These are phyloP conservation scores for Lasiosphaeris hirsuta DNA, from an alignment of 495 filamentous ascomycete species.

Conservation along the genomic window DNA sequence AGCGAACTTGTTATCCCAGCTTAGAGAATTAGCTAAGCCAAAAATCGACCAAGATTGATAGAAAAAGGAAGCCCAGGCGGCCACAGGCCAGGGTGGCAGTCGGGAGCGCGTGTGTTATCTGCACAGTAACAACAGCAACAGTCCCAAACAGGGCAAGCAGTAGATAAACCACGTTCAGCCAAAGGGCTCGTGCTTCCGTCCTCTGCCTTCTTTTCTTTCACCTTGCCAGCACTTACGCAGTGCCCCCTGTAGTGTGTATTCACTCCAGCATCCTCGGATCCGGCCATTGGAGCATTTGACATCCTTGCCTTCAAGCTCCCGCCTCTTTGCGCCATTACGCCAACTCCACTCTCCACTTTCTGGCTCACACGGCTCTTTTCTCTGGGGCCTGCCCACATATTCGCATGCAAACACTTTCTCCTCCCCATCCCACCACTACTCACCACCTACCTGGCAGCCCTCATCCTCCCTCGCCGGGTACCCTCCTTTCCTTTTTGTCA, in stretches of 20 bases:
- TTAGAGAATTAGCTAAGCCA: too few relatives aligned
- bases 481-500: constrained; percentile 1
- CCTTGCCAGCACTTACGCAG: background rate
- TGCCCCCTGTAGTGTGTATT: too few relatives aligned
- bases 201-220: background rate
- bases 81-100: constrained; percentile 1
- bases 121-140: too few relatives aligned
- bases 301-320: too few relatives aligned
- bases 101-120: too few relatives aligned
- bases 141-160: too few relatives aligned
- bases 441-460: background rate
- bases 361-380: constrained; percentile 13
- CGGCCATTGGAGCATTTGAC: too few relatives aligned
- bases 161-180: background rate
- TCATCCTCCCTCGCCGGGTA: background rate
- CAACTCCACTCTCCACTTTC: constrained; percentile 6
- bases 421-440: constrained; percentile 4
- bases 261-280: too few relatives aligned
- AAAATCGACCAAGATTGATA: too few relatives aligned
- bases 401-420: constrained; percentile 13
- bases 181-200: background rate
- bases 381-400: constrained; percentile 5
- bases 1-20: too few relatives aligned
- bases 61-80: background rate
- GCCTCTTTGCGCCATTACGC: constrained; percentile 16